These are phyloP conservation scores for Mentha longifolia DNA, from an alignment of 257 asterid species.

Conservation along the genomic window DNA sequence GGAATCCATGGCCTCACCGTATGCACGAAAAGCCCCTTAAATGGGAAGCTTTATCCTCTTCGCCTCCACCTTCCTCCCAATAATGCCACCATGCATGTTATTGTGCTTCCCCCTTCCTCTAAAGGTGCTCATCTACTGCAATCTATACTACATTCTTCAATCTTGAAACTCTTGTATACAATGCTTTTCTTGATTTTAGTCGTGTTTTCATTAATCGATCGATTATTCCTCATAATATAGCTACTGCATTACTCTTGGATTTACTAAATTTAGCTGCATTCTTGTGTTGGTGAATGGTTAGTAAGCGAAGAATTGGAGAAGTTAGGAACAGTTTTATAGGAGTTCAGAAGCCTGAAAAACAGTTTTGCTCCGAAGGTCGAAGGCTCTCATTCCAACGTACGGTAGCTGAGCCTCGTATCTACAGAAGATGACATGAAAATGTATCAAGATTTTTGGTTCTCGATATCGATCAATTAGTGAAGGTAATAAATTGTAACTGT, in stretches of 20 bases:
- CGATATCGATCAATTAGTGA: constrained; percentile 3
- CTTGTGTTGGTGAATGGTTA: background rate
- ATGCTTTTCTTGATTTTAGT: no score
- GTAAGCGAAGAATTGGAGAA: constrained; percentile 32
- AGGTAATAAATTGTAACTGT: constrained; percentile 25
- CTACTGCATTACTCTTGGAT: background rate
- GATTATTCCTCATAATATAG: background rate
- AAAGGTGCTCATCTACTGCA: constrained; percentile 45
- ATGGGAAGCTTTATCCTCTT: constrained; percentile 89
- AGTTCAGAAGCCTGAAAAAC: constrained; percentile 4
- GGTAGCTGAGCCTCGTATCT: background rate
- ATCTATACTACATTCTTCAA: background rate
- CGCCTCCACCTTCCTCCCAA: constrained; percentile 96
- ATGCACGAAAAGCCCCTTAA: constrained; percentile 72
- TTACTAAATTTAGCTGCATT: no score
- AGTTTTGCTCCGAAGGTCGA: constrained; percentile 27
- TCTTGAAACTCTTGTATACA: background rate
- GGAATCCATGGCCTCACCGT: constrained; percentile 70
- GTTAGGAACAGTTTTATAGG: constrained; percentile 15
- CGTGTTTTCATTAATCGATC: background rate
- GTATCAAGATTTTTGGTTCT: constrained; percentile 18
- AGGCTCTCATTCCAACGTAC: background rate
- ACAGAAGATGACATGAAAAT: constrained; percentile 9
- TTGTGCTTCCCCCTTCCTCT: constrained; percentile 69
- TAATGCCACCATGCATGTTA: constrained; percentile 67